Conservation (phyloP, 2,329 filamentous ascomycete species). For the Rutstroemia sp. region DNA sequence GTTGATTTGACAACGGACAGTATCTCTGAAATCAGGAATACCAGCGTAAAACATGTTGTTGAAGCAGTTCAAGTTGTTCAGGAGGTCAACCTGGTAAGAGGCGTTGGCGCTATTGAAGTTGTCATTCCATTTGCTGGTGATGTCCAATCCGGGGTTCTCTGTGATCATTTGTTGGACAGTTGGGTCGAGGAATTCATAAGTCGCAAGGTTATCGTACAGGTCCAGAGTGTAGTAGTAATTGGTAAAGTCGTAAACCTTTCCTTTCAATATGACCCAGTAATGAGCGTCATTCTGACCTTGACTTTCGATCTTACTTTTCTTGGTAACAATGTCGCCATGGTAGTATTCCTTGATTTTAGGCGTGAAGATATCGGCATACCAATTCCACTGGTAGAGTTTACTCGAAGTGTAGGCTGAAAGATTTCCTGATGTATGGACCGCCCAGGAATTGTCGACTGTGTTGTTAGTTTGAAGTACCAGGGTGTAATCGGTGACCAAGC, state of each 20-base stretch:
- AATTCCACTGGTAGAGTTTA: conserved; percentile 54
- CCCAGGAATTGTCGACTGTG: conserved; percentile 45
- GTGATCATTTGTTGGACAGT: conserved; percentile 62
- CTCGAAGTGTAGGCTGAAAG: conserved; percentile 48
- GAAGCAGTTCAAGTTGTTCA: conserved; percentile 71
- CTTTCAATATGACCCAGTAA: conserved; percentile 72
- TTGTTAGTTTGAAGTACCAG: conserved; percentile 56
- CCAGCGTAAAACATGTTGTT: conserved; percentile 79
- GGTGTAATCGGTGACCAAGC: conserved; percentile 55
- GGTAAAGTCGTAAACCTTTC: conserved; percentile 79
- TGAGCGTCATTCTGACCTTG: conserved; percentile 62
- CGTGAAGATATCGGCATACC: conserved; percentile 71
- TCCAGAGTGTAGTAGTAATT: conserved; percentile 80
- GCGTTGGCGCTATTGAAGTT: conserved; percentile 43
- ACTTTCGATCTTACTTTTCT: conserved; percentile 46
- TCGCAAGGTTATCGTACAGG: conserved; percentile 38
- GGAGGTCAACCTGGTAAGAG: conserved; percentile 43
- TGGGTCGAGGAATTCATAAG: conserved; percentile 66
- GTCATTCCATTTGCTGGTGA: conserved; percentile 58
- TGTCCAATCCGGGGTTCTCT: conserved; percentile 70
- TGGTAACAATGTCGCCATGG: conserved; percentile 78
- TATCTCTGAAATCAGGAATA: conserved; percentile 74
- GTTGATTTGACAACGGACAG: conserved; percentile 73
- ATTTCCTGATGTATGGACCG: conserved; percentile 64
- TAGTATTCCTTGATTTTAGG: conserved; percentile 80